Conservation (phyloP, 2,329 filamentous ascomycete species). For the Escovopsis sp. region DNA sequence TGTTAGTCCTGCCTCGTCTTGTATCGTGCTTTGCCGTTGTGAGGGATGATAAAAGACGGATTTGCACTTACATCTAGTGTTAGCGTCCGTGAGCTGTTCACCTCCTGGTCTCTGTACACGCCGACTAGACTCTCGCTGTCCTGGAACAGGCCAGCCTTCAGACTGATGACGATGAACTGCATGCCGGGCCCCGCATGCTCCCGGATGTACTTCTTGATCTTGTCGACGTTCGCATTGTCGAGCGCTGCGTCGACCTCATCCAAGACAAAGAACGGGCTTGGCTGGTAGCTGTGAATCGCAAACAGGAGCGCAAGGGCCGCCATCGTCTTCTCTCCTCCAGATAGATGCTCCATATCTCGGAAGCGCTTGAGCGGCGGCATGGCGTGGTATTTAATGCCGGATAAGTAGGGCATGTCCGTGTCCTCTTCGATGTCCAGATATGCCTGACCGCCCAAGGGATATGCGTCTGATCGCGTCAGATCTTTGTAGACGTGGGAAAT, state of each 20-base stretch:
- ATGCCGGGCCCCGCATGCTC: constrained; percentile 92
- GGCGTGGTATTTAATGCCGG: constrained; percentile 94
- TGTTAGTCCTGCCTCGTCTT: not conserved
- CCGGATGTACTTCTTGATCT: constrained; percentile 90
- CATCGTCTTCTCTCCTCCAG: constrained; percentile 97
- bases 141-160: constrained; percentile 93
- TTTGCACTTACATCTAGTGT: constrained; percentile 75
- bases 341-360: constrained; percentile 96
- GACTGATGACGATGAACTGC: constrained; percentile 96
- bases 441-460: constrained; percentile 76
- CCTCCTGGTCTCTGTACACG: constrained; percentile 86
- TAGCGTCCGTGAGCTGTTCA: constrained; percentile 81
- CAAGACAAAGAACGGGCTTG: constrained; percentile 91
- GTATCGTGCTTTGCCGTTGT: not conserved
- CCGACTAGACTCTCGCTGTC: constrained; percentile 91
- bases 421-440: constrained; percentile 91
- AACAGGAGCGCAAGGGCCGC: constrained; percentile 92
- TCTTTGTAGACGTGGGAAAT: constrained; percentile 92
- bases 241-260: constrained; percentile 96
- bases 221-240: constrained; percentile 94
- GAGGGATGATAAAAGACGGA: no score
- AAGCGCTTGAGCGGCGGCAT: constrained; percentile 98
- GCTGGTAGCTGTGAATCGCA: constrained; percentile 91
- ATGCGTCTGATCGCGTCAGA: constrained; percentile 77
- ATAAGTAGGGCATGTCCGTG: constrained; percentile 88